phyloP scores from a whole-genome alignment of 1,139 yeast genomes.

The Entelexis sorbosivorans region DNA sequence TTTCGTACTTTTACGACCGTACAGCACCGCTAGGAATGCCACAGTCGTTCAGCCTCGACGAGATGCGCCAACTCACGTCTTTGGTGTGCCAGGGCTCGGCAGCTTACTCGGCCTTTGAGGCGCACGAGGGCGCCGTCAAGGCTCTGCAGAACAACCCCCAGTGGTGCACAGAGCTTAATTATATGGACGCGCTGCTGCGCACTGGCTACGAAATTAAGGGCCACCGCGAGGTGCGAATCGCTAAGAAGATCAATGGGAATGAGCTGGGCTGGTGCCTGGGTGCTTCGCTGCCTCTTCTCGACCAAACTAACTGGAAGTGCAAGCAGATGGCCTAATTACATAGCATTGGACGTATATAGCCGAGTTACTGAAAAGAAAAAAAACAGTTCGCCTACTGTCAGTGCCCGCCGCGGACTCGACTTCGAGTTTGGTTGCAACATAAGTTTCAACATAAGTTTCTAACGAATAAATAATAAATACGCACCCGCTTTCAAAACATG shows the following conservation, averaged over 20 bases:
- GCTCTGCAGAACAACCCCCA: constrained; percentile 68
- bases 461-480: neutral
- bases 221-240: constrained; percentile 79
- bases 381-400: too few species aligned
- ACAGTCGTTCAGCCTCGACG: constrained; percentile 69
- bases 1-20: constrained; percentile 90
- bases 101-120: constrained; percentile 51
- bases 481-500: neutral
- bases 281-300: constrained; percentile 83
- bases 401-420: too few species aligned
- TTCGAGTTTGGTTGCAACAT: too few species aligned
- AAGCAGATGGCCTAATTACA: neutral
- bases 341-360: neutral
- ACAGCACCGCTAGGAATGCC: constrained; percentile 94
- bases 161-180: constrained; percentile 88
- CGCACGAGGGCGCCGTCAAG: constrained; percentile 54
- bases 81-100: constrained; percentile 75
- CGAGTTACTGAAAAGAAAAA: too few species aligned
- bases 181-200: constrained; percentile 79
- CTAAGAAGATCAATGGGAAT: constrained; percentile 73
- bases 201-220: constrained; percentile 94
- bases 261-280: constrained; percentile 99
- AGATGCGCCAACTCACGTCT: constrained; percentile 68
- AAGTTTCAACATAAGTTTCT: neutral
- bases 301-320: constrained; percentile 60